Percentiles rank a stretch among this genome's conserved stretches.
phyloP scores from a whole-genome alignment of 208 protist genomes.

The Herpetomonas tarakana region DNA sequence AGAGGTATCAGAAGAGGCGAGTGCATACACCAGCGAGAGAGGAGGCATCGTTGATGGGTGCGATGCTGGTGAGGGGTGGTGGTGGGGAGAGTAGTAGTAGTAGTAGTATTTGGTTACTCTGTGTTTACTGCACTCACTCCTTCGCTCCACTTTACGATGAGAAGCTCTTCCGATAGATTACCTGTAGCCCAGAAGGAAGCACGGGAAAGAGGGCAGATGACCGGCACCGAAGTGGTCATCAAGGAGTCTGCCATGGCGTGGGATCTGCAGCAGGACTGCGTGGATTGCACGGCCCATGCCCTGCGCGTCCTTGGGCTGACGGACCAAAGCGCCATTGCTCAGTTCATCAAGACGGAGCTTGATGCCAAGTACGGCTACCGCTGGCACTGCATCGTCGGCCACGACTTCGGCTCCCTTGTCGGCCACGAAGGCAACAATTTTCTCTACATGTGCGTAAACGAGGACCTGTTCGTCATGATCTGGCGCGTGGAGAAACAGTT shows the following conservation, averaged over 20 bases:
- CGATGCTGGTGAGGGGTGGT: too few relatives aligned
- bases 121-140: too few relatives aligned
- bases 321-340: slow-evolving; percentile 98
- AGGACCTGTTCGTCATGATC: slow-evolving; percentile 97
- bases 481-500: slow-evolving; percentile 83
- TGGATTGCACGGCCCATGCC: slow-evolving; percentile 81
- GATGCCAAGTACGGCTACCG: slow-evolving; percentile 98
- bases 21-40: too few relatives aligned
- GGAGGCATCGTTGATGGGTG: too few relatives aligned
- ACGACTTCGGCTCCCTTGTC: slow-evolving; percentile 99
- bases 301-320: slow-evolving; percentile 41
- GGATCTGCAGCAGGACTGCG: slow-evolving; percentile 85
- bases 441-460: slow-evolving; percentile 98
- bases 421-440: slow-evolving; percentile 98
- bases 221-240: slow-evolving; percentile 55
- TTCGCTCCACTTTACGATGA: too few relatives aligned
- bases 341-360: slow-evolving; percentile 99
- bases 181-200: too few relatives aligned
- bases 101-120: too few relatives aligned
- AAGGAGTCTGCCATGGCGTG: slow-evolving; percentile 78
- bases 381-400: slow-evolving; percentile 99
- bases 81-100: too few relatives aligned
- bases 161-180: too few relatives aligned
- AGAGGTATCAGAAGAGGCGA: too few relatives aligned
- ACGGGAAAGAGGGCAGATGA: slow-evolving; percentile 37